Evolutionary conservation across 345 rosid species (phyloP).

Genomic region (Clausena lansium): DNA sequence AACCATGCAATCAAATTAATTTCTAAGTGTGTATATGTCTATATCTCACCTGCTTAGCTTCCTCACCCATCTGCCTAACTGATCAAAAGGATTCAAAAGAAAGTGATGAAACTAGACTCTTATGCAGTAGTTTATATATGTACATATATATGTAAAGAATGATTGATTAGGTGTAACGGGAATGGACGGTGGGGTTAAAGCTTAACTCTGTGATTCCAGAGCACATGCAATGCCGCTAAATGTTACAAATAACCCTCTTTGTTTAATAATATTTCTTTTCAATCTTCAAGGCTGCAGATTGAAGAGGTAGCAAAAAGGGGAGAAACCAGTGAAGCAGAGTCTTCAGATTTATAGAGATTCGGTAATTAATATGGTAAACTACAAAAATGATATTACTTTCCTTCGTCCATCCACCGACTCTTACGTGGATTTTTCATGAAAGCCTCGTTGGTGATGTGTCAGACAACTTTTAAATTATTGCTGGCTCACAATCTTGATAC

Average conservation of each 20-base stretch:
- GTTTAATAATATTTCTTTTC: slow-evolving; percentile 15
- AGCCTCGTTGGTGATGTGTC: neutral
- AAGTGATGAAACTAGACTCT: neutral
- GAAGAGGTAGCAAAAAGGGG: neutral
- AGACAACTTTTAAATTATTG: too few species aligned
- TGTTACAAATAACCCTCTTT: slow-evolving; percentile 7
- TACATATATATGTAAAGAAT: neutral
- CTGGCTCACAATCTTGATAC: neutral
- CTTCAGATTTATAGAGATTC: slow-evolving; percentile 33
- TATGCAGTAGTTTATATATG: slow-evolving; percentile 10
- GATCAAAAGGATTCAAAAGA: slow-evolving; percentile 5
- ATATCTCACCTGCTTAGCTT: slow-evolving; percentile 60
- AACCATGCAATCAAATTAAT: neutral
- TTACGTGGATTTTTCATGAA: too few species aligned
- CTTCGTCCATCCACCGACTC: neutral
- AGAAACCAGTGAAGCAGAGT: slow-evolving; percentile 26
- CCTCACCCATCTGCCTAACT: slow-evolving; percentile 60
- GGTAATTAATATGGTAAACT: neutral
- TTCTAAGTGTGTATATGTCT: neutral
- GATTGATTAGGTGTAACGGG: slow-evolving; percentile 9
- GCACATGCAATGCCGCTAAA: slow-evolving; percentile 57
- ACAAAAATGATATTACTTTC: neutral
- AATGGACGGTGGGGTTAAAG: slow-evolving; percentile 37
- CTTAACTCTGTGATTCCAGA: slow-evolving; percentile 27
- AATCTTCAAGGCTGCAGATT: slow-evolving; percentile 17